Conservation (phyloP, 208 protist genomes). For the Naegleria lovaniensis region DNA sequence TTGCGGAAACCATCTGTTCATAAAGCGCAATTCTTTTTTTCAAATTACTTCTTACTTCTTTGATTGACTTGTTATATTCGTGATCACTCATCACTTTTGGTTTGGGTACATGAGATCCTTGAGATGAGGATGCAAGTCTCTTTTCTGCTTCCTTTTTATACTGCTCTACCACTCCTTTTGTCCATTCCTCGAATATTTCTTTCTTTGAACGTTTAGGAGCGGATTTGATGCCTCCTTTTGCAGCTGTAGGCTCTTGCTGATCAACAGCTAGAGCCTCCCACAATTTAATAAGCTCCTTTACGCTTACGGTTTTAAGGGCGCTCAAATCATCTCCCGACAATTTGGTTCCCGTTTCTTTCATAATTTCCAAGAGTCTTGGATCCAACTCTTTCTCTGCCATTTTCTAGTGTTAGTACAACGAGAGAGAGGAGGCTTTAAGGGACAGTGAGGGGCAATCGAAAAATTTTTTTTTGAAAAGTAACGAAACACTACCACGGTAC, state of each 20-base stretch:
- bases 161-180: background rate
- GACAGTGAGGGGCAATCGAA: no score
- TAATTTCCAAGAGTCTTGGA: background rate
- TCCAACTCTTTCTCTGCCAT: background rate
- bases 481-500: background rate
- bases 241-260: background rate
- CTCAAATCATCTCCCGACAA: background rate
- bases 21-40: background rate
- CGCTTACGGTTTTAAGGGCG: background rate
- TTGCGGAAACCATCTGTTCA: background rate
- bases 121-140: background rate
- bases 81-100: background rate
- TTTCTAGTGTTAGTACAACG: no score
- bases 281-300: background rate
- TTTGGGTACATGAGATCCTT: background rate
- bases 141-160: background rate
- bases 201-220: background rate
- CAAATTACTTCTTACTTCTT: background rate
- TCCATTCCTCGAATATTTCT: constrained; percentile 7
- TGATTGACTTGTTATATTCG: background rate
- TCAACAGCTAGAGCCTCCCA: background rate
- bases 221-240: background rate
- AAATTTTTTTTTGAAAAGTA: no score
- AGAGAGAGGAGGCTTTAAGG: background rate
- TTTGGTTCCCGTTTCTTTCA: constrained; percentile 18